Conservation (phyloP, 2,329 filamentous ascomycete species). For the Pseudopithomyces chartarum region DNA sequence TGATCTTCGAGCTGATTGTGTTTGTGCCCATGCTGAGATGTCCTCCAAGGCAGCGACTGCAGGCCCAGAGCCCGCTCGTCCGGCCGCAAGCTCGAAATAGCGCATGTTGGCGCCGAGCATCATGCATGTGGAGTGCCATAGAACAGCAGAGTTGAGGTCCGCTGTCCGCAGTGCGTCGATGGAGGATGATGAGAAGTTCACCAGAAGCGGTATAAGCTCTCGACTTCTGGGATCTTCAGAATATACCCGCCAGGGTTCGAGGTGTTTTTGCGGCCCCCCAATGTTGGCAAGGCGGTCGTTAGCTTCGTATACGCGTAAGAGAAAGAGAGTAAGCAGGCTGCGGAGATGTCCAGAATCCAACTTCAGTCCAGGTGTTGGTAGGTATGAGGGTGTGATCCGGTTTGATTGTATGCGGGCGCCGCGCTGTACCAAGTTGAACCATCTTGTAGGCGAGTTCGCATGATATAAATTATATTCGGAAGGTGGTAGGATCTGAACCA, state of each 20-base stretch:
- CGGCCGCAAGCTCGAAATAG: constrained; percentile 59
- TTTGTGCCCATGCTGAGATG: constrained; percentile 57
- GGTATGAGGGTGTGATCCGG: constrained; percentile 40
- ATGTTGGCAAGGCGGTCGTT: constrained; percentile 39
- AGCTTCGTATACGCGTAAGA: constrained; percentile 40
- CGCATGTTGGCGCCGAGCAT: constrained; percentile 57
- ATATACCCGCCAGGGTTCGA: constrained; percentile 50
- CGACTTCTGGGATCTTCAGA: constrained; percentile 54
- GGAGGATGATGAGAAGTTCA: constrained; percentile 47
- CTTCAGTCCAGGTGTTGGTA: constrained; percentile 39
- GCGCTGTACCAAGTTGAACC: constrained; percentile 37
- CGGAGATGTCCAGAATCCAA: constrained; percentile 36
- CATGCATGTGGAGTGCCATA: constrained; percentile 61
- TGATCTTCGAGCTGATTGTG: constrained; percentile 55
- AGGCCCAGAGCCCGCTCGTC: constrained; percentile 53
- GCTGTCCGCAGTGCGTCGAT: constrained; percentile 49
- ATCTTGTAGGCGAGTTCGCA: constrained; percentile 44
- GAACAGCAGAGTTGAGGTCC: constrained; percentile 56
- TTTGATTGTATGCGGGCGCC: constrained; percentile 35
- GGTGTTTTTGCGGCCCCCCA: constrained; percentile 30
- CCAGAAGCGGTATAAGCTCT: constrained; percentile 42
- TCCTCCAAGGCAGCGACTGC: constrained; percentile 57
- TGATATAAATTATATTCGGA: constrained; percentile 53
- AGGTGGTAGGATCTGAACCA: constrained; percentile 53
- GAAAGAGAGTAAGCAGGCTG: constrained; percentile 36